Conservation (phyloP, 257 asterid genomes). For the Penstemon barbatus region DNA sequence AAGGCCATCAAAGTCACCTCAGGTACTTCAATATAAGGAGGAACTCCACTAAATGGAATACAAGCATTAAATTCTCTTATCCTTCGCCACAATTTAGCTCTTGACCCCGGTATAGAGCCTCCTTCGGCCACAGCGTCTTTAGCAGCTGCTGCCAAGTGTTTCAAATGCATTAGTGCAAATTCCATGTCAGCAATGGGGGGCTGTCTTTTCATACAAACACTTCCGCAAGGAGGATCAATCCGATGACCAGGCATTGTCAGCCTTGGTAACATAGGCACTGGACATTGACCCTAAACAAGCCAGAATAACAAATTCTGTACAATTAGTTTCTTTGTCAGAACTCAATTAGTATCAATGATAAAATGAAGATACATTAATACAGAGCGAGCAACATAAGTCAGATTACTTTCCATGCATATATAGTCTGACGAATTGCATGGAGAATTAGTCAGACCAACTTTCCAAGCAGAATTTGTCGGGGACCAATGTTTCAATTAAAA, state of each 20-base stretch:
- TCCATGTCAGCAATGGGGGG: constrained; percentile 66
- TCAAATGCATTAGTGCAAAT: constrained; percentile 80
- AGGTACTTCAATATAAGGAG: constrained; percentile 85
- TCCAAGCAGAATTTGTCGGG: not conserved
- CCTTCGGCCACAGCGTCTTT: constrained; percentile 99
- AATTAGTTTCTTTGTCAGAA: constrained; percentile 14
- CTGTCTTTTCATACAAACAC: constrained; percentile 64
- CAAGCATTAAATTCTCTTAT: constrained; percentile 98
- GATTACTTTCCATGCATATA: constrained; percentile 7
- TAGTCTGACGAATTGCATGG: constrained; percentile 4
- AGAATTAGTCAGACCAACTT: not conserved
- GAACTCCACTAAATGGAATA: constrained; percentile 84
- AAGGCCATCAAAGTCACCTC: constrained; percentile 99
- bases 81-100: constrained; percentile 98
- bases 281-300: constrained; percentile 83
- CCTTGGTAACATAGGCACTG: constrained; percentile 89
- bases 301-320: constrained; percentile 23
- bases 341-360: constrained; percentile 16
- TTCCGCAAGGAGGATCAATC: constrained; percentile 96
- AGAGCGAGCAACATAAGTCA: not conserved
- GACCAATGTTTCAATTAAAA: not conserved
- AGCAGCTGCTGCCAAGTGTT: constrained; percentile 94
- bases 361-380: constrained; percentile 4
- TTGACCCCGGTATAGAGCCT: constrained; percentile 98
- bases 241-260: constrained; percentile 99